phyloP scores from a whole-genome alignment of 257 asterid genomes.

The Solanum medicagineum region DNA sequence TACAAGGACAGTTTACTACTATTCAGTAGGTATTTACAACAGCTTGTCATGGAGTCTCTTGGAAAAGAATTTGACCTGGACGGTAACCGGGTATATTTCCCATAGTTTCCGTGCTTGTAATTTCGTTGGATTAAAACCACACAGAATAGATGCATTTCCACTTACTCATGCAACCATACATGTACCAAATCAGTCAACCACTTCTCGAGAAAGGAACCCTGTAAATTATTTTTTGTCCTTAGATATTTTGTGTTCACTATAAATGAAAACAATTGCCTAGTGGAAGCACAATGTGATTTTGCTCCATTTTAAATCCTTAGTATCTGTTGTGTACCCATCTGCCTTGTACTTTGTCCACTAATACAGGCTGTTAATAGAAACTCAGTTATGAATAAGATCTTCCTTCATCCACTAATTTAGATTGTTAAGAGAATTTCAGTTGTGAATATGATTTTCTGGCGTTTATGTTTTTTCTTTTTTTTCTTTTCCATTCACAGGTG shows the following conservation, averaged over 20 bases:
- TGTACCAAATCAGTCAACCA: not conserved
- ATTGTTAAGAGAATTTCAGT: not conserved
- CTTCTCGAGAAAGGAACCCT: not conserved
- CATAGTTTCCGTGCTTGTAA: not conserved
- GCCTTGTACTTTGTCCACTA: not conserved
- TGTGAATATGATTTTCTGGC: not conserved
- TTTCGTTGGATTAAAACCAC: not conserved
- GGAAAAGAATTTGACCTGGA: constrained; percentile 97
- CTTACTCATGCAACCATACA: not conserved
- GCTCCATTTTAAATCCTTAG: not conserved
- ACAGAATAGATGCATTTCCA: not conserved
- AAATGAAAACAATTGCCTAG: not conserved
- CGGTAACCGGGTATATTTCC: constrained; percentile 74
- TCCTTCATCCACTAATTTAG: not conserved
- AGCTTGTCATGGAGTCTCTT: constrained; percentile 98
- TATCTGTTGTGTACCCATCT: not conserved
- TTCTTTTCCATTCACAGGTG: constrained; percentile 34
- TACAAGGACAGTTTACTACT: constrained; percentile 92
- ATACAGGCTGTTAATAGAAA: not conserved
- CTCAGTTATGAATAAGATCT: not conserved
- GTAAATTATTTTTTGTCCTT: not conserved
- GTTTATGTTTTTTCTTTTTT: not conserved
- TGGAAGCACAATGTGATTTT: not conserved
- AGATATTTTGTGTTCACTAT: not conserved
- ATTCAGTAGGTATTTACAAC: constrained; percentile 94